Conservation (phyloP, 768 basidiomycete species). For the Termitomyces eurrhizus region DNA sequence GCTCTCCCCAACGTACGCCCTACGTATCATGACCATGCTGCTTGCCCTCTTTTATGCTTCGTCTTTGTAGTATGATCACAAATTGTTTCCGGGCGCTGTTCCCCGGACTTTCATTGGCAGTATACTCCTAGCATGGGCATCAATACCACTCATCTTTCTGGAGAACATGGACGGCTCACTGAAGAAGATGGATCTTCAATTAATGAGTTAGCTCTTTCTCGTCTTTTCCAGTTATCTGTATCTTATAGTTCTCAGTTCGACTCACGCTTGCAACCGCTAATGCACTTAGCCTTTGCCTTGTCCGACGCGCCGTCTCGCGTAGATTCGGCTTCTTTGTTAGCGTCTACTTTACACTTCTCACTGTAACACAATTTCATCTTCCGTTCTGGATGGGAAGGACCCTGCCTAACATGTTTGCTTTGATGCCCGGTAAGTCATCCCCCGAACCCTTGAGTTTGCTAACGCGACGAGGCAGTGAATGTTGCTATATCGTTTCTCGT, state of each 20-base stretch:
- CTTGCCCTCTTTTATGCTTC: slow-evolving; percentile 4
- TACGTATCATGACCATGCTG: not conserved
- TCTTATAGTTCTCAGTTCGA: slow-evolving; percentile 50
- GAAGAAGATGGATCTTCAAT: slow-evolving; percentile 66
- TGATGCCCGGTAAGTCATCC: slow-evolving; percentile 65
- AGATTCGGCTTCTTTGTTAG: slow-evolving; percentile 63
- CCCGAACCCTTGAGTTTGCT: not conserved
- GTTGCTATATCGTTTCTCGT: slow-evolving; percentile 48
- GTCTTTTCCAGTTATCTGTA: not conserved
- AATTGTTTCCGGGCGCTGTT: slow-evolving; percentile 82
- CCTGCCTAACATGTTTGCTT: slow-evolving; percentile 90
- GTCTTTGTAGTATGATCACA: slow-evolving; percentile 72
- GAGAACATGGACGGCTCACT: slow-evolving; percentile 40
- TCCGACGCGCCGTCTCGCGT: slow-evolving; percentile 57
- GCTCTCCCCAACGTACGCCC: slow-evolving; percentile 47
- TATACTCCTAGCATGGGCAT: slow-evolving; percentile 56
- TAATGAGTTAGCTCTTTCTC: slow-evolving; percentile 48
- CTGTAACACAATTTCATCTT: slow-evolving; percentile 83
- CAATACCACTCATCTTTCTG: slow-evolving; percentile 44
- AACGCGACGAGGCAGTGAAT: slow-evolving; percentile 45
- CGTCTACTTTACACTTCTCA: slow-evolving; percentile 62
- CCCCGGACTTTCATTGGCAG: slow-evolving; percentile 87
- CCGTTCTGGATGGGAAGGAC: slow-evolving; percentile 94
- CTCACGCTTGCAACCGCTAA: slow-evolving; percentile 67
- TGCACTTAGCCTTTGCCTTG: slow-evolving; percentile 53